phyloP scores from a whole-genome alignment of 106 monocot genomes.

The Dioscorea dumetorum region DNA sequence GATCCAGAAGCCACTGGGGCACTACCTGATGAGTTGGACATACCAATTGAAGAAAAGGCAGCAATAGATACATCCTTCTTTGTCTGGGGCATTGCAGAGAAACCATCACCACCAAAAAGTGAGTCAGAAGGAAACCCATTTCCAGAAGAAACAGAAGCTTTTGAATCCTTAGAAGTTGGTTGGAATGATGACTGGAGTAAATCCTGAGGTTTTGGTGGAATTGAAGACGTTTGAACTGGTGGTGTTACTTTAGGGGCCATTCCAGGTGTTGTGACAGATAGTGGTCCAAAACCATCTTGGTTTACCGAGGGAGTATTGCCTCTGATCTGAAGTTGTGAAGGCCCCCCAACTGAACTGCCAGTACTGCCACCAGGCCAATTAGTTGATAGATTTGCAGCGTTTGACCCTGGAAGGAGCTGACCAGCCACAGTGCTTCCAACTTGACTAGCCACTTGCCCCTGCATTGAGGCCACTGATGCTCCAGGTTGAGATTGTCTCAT shows the following conservation, averaged over 20 bases:
- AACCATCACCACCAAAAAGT: constrained; percentile 47
- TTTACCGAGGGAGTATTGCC: constrained; percentile 7
- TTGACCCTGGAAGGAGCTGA: constrained; percentile 27
- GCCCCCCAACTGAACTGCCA: constrained; percentile 15
- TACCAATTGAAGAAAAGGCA: constrained; percentile 24
- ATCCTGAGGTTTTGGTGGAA: constrained; percentile 23
- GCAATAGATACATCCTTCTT: constrained; percentile 30
- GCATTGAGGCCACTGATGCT: constrained; percentile 20
- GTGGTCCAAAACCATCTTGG: constrained; percentile 23
- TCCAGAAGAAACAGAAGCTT: constrained; percentile 44
- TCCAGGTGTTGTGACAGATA: constrained; percentile 19
- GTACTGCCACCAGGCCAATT: constrained; percentile 44
- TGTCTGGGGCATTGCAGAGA: constrained; percentile 36
- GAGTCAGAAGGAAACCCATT: constrained; percentile 62
- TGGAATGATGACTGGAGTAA: constrained; percentile 20
- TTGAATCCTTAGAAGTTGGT: constrained; percentile 38
- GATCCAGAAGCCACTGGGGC: constrained; percentile 14
- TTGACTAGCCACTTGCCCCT: constrained; percentile 33
- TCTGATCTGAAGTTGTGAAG: constrained; percentile 17
- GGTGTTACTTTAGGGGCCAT: constrained; percentile 25
- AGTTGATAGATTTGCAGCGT: constrained; percentile 24
- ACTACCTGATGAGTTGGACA: constrained; percentile 16
- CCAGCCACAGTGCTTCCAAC: constrained; percentile 17
- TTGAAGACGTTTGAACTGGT: constrained; percentile 16
- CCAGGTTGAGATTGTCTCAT: constrained; percentile 44